phyloP scores from a whole-genome alignment of 2,329 filamentous ascomycete species.

The Truncatella angustata region DNA sequence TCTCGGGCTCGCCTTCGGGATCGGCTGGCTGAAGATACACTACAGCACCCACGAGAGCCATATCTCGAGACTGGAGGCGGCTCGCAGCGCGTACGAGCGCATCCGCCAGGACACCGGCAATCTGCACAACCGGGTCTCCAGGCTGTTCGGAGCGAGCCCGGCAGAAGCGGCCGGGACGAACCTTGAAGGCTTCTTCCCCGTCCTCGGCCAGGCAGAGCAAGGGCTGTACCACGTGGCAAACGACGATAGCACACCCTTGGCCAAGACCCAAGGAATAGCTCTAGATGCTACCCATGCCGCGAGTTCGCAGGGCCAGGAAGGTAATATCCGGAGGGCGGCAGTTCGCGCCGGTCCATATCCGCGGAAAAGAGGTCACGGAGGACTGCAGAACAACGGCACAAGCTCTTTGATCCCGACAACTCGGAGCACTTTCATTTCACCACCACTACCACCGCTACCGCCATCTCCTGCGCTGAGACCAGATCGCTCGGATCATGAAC shows the following conservation, averaged over 20 bases:
- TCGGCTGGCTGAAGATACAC: constrained; percentile 18
- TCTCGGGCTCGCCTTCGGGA: constrained; percentile 19
- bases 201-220: background rate
- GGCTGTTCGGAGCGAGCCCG: background rate
- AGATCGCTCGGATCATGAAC: background rate
- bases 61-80: background rate
- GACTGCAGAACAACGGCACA: too few relatives aligned
- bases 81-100: background rate
- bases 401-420: too few relatives aligned
- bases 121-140: background rate
- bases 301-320: too few relatives aligned
- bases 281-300: too few relatives aligned
- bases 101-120: background rate
- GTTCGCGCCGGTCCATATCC: too few relatives aligned
- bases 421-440: too few relatives aligned
- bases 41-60: constrained; percentile 7
- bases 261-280: too few relatives aligned
- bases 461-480: background rate
- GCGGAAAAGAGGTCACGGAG: too few relatives aligned
- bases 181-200: background rate
- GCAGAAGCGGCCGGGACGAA: background rate
- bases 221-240: background rate
- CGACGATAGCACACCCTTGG: too few relatives aligned
- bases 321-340: too few relatives aligned
- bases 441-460: too few relatives aligned